phyloP scores from a whole-genome alignment of 352 stramenopile species.

The Halophytophthora batemanensis region DNA sequence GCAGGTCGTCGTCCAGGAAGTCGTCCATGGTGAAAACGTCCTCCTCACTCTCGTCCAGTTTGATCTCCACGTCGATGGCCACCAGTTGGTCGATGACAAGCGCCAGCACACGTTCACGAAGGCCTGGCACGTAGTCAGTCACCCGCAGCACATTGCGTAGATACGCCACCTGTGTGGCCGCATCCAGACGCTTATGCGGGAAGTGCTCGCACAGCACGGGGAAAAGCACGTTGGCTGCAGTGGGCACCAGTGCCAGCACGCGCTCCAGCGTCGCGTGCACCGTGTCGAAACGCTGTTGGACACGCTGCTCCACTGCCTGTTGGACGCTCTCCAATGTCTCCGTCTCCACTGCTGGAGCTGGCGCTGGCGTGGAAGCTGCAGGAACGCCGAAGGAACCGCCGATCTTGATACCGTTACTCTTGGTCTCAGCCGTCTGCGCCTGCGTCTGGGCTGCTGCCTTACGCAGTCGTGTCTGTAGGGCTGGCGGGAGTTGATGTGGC shows the following conservation, averaged over 20 bases:
- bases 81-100: conserved; percentile 86
- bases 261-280: conserved; percentile 63
- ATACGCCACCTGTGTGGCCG: conserved; percentile 62
- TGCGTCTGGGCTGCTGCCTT: conserved; percentile 9
- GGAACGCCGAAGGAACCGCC: conserved; percentile 38
- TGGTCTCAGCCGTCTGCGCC: conserved; percentile 4
- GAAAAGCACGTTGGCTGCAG: conserved; percentile 76
- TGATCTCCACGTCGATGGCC: conserved; percentile 88
- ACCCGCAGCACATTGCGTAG: conserved; percentile 70
- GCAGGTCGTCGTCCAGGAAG: conserved; percentile 75
- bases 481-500: conserved; percentile 38
- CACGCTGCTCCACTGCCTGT: conserved; percentile 40
- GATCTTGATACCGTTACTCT: conserved; percentile 32
- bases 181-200: conserved; percentile 80
- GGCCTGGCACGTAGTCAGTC: conserved; percentile 54
- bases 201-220: conserved; percentile 75
- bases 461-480: conserved; percentile 17
- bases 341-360: conserved; percentile 8
- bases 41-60: conserved; percentile 83
- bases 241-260: conserved; percentile 69
- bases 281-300: conserved; percentile 54
- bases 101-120: conserved; percentile 81
- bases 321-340: conserved; percentile 4
- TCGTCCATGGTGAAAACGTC: conserved; percentile 83
- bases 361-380: background rate